Percentiles rank a stretch among this genome's conserved stretches.
phyloP scores from a whole-genome alignment of 139 green algal species.

The Pleodorina starrii region DNA sequence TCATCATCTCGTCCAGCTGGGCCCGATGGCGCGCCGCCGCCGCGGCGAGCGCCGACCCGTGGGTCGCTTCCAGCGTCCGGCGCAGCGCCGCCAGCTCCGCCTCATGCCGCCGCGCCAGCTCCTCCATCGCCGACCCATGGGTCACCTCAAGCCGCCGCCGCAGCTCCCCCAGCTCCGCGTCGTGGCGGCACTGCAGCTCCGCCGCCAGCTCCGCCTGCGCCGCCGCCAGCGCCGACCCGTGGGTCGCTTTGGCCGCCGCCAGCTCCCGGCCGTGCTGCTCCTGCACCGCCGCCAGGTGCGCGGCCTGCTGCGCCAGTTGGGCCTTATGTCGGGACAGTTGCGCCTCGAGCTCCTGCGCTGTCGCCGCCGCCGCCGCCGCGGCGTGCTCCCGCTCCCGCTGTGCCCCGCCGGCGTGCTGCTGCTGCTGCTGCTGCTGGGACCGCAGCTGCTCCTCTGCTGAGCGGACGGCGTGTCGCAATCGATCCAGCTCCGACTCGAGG shows the following conservation, averaged over 20 bases:
- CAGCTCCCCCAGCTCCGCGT: conserved; percentile 23
- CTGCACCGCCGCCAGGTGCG: not conserved
- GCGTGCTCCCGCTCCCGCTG: not conserved
- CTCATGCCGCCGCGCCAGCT: conserved; percentile 4
- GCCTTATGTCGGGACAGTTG: not conserved
- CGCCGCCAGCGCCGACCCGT: not conserved
- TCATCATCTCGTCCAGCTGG: not conserved
- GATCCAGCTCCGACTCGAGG: not conserved
- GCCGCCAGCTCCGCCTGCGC: not conserved
- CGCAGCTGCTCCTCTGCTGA: not conserved
- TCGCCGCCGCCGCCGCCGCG: not conserved
- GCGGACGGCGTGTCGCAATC: not conserved
- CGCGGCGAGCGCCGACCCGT: not conserved
- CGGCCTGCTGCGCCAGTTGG: not conserved
- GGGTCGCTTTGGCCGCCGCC: not conserved
- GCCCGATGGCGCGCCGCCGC: not conserved
- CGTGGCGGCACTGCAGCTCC: not conserved
- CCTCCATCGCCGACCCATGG: not conserved
- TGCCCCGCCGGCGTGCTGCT: not conserved
- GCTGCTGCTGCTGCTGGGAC: not conserved
- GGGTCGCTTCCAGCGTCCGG: not conserved
- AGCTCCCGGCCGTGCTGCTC: conserved; percentile 8
- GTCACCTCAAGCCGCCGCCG: not conserved
- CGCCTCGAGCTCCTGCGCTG: not conserved
- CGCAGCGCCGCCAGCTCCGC: not conserved